Base-by-base conservation (phyloP, 495 filamentous ascomycete genomes). In the Pyrenopolyporus hunteri region DNA sequence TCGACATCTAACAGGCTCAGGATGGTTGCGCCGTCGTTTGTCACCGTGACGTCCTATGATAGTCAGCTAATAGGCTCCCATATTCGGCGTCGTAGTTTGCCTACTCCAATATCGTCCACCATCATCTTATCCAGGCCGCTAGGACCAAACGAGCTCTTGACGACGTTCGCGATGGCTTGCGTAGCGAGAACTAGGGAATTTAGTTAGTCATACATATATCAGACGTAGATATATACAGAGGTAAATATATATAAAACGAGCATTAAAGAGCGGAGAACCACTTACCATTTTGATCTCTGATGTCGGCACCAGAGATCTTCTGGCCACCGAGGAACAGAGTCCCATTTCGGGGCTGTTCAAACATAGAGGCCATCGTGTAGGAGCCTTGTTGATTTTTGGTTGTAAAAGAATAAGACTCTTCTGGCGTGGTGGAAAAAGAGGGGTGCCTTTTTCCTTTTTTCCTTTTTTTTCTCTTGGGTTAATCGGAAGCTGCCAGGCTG, bases 51-150 rank as follows among this genome's bases (percentile, higher is more conserved):
- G 83, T 99, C 94, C 90, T 93, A 70, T 23, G 45, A 32, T 3
- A 33, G 51, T 59, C 44, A 56, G 71, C 63, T 59, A 54, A 54
- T 33, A 37, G 65, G 44, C 40, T 36, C 25, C 29, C 26, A 25
- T 2, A 32, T 22, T 25, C 11, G 2, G 8, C 32, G 37, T 19
- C 3, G 3, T 51, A 35, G 44, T 58, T 39, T 66, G 68, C 87
- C 61, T 83, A 92, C 90, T 68, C 94, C 94, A 73, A 98, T 98
- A 71, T 99, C 94, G 76, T 99, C 94, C 70, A 99, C 95, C 95
- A 99, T 98, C 95, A 99, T 98, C 84, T 99, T 99, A 72, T 99
- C 94, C 64, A 99, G 80, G 28, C 94, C 94, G 57, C 91, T 96
- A 55, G 94, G 94, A 33, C 94, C 94, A 74, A 98, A 99, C 10